Percentiles rank a stretch among this genome's conserved stretches.
phyloP scores from a whole-genome alignment of 805 yeast species.

The Metschnikowia borealis region DNA sequence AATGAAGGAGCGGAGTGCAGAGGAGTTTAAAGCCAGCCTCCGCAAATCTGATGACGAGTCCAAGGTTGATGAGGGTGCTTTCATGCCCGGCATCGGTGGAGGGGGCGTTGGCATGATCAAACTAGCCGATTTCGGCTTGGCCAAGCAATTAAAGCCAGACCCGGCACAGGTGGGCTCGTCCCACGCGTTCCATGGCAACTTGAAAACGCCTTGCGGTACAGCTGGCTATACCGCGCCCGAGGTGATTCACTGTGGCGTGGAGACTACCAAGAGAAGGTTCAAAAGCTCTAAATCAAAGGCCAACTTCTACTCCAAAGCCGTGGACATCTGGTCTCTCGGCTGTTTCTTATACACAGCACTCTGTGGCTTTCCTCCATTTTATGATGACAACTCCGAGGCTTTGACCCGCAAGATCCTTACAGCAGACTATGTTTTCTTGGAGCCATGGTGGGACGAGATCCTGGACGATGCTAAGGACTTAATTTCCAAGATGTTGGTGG shows the following conservation, averaged over 20 bases:
- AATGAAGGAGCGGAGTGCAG: conserved; percentile 39
- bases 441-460: conserved; percentile 91
- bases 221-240: conserved; percentile 99
- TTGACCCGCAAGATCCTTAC: conserved; percentile 75
- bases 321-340: conserved; percentile 98
- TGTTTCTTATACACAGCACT: conserved; percentile 89
- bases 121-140: conserved; percentile 92
- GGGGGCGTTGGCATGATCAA: conserved; percentile 89
- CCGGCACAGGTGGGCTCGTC: conserved; percentile 7
- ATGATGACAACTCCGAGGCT: conserved; percentile 72
- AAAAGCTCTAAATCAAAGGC: conserved; percentile 13
- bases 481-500: conserved; percentile 63
- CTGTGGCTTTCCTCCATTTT: conserved; percentile 98
- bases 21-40: conserved; percentile 32
- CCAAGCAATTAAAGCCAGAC: conserved; percentile 83
- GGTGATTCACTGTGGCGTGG: conserved; percentile 75
- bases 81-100: conserved; percentile 76
- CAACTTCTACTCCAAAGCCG: conserved; percentile 72
- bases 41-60: conserved; percentile 66
- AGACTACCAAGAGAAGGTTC: conserved; percentile 36
- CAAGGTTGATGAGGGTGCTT: conserved; percentile 85
- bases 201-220: conserved; percentile 98
- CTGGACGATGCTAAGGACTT: conserved; percentile 64
- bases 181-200: conserved; percentile 37
- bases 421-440: conserved; percentile 70